Base-by-base conservation (phyloP, 2,329 filamentous ascomycete species). In the Celoporthe dispersa region DNA sequence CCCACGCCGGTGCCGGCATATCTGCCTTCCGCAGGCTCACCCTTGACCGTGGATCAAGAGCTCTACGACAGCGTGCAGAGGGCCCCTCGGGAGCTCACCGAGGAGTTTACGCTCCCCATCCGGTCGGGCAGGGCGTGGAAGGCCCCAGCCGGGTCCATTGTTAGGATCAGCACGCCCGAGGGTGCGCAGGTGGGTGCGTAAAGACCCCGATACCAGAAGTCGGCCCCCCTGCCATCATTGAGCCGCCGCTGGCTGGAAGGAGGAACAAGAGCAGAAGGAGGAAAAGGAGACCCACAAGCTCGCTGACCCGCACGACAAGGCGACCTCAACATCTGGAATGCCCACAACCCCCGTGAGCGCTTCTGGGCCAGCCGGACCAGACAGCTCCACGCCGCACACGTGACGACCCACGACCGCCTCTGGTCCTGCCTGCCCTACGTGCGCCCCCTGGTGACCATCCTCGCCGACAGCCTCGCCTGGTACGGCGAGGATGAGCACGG, bases 341-440 rank as follows among this genome's bases (percentile, higher is more conserved):
- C 85, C 6, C 82, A 90, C 73, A 94, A 96, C 78, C 91, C 92
- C 0, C 87, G 92, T 19, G 93, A 97, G 78, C 86, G 89, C 57
- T 93, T 97, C 82, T 97, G 93, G 93, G 93, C 93, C 1, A 85
- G 88, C 0, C 87, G 93, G 51, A 96, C 93, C 16, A 86, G 90
- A 70, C 93, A 97, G 78, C 85, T 97, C 25, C 92, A 97, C 75
- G 87, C 90, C 19, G 90, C 90, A 2, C 93, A 97, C 78, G 87
- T 97, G 59, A 86, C 85, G 0, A 88, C 88, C 0, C 86, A 89
- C 65, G 92, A 96, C 80, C 85, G 92, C 1, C 83, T 97, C 6
- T 96, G 93, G 93, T 92, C 89, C 6, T 89, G 86, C 72, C 81
- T 96, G 6, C 93, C 93, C 0, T 96, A 91, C 79, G 86, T 96